Percentiles rank a stretch among this genome's conserved stretches.
Conservation (phyloP, 1,284 basidiomycete genomes). For the Fistulinella cinereoalba region DNA sequence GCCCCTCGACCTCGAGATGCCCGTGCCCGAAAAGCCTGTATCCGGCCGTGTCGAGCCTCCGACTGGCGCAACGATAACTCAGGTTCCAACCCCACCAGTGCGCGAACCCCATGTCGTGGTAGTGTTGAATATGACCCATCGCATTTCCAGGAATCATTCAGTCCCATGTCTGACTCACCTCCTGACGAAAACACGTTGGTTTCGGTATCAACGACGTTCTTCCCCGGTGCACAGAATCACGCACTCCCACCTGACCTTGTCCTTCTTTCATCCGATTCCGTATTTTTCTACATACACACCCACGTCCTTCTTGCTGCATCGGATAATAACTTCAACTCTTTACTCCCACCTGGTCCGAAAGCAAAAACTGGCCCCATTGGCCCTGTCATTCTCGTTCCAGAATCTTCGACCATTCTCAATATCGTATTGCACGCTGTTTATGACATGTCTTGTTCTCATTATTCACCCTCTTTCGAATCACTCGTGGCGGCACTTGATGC, state of each 20-base stretch:
- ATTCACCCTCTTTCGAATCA: conserved; percentile 52
- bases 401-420: conserved; percentile 54
- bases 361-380: conserved; percentile 37
- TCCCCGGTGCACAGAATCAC: conserved; percentile 60
- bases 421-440: conserved; percentile 61
- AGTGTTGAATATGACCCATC: conserved; percentile 5
- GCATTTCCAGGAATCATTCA: conserved; percentile 44
- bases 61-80: conserved; percentile 28
- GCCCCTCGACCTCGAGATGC: conserved; percentile 43
- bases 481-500: conserved; percentile 47
- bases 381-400: conserved; percentile 46
- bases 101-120: conserved; percentile 19
- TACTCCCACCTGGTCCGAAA: conserved; percentile 39
- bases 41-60: conserved; percentile 28
- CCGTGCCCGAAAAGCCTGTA: conserved; percentile 35
- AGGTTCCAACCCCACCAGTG: conserved; percentile 69
- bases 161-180: conserved; percentile 43
- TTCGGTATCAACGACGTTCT: conserved; percentile 78
- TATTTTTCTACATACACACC: conserved; percentile 70
- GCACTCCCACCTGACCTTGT: conserved; percentile 56
- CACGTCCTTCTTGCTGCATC: conserved; percentile 49
- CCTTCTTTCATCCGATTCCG: conserved; percentile 65
- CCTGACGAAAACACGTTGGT: conserved; percentile 47
- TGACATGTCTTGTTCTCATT: conserved; percentile 58
- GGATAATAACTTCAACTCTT: conserved; percentile 50